Conservation (phyloP, 805 yeast species). For the Yamadazyma phyllophila region DNA sequence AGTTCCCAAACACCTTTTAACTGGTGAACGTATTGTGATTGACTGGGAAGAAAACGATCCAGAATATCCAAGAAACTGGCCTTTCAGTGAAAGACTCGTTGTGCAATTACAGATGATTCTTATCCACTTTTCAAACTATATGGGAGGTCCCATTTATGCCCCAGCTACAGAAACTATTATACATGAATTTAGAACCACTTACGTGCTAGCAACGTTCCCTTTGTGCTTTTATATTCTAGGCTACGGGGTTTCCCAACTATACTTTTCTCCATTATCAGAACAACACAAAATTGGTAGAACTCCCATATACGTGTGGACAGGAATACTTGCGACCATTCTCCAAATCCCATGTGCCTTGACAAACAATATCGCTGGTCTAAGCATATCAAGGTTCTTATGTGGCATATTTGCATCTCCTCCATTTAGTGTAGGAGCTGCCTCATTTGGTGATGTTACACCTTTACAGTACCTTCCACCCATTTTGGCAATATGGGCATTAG, state of each 20-base stretch:
- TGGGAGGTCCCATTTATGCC: conserved; percentile 55
- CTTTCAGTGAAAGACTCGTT: conserved; percentile 18
- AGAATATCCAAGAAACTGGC: conserved; percentile 59
- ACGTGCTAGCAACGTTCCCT: conserved; percentile 48
- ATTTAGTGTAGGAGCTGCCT: conserved; percentile 57
- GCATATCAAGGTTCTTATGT: conserved; percentile 53
- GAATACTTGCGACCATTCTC: conserved; percentile 46
- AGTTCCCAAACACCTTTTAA: conserved; percentile 27
- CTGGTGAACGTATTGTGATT: conserved; percentile 8
- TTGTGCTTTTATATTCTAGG: conserved; percentile 57
- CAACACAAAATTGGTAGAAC: conserved; percentile 53
- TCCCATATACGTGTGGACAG: conserved; percentile 45
- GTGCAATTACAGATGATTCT: conserved; percentile 26
- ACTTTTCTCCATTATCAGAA: conserved; percentile 60
- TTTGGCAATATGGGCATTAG: conserved; percentile 53
- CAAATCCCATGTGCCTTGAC: conserved; percentile 58
- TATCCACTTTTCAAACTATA: conserved; percentile 32
- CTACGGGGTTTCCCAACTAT: conserved; percentile 59
- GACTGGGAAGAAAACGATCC: conserved; percentile 47
- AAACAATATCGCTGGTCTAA: conserved; percentile 48
- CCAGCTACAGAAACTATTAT: conserved; percentile 49
- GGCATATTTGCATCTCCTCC: conserved; percentile 59
- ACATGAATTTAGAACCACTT: conserved; percentile 44
- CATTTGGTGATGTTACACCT: conserved; percentile 47
- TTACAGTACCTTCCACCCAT: conserved; percentile 44